A percentile compares a stretch with the other conserved stretches of the same genome.
These are phyloP conservation scores for Spongospora subterranea DNA, from an alignment of 208 protist genomes.

Conservation along the genomic window DNA sequence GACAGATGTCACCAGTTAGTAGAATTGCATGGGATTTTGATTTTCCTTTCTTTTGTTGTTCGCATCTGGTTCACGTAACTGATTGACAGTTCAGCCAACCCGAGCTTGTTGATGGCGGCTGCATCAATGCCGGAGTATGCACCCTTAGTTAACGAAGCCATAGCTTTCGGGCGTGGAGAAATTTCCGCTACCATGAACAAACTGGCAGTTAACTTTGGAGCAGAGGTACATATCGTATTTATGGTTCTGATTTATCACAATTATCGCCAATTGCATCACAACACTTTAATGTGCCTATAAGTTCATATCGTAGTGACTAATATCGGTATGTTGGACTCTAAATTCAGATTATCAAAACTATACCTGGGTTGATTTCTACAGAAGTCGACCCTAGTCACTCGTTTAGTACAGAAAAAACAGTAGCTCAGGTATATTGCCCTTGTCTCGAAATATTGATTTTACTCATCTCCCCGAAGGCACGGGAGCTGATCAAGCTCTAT, in stretches of 20 bases:
- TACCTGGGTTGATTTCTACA: constrained; percentile 68
- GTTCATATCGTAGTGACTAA: constrained; percentile 26
- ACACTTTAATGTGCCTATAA: too few relatives aligned
- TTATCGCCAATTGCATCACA: constrained; percentile 15
- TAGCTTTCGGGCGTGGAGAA: not conserved
- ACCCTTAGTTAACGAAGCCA: constrained; percentile 45
- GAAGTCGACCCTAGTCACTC: constrained; percentile 69
- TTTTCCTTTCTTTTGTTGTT: too few relatives aligned
- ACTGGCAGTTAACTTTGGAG: constrained; percentile 72
- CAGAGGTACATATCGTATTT: constrained; percentile 48
- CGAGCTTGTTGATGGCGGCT: constrained; percentile 54
- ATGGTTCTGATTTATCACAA: constrained; percentile 58
- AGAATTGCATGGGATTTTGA: not conserved
- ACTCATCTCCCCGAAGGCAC: too few relatives aligned
- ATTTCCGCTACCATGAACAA: constrained; percentile 65
- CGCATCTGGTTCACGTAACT: too few relatives aligned
- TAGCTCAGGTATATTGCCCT: too few relatives aligned
- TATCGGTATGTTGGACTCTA: not conserved
- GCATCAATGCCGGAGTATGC: constrained; percentile 56
- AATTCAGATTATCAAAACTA: constrained; percentile 62
- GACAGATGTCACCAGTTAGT: constrained; percentile 61
- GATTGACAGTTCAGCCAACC: constrained; percentile 52
- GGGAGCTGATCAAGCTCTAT: constrained; percentile 72
- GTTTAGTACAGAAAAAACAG: constrained; percentile 67
- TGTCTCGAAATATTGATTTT: too few relatives aligned